Evolutionary conservation across 345 rosid species (phyloP), one percentile per base, ranked within the genome.

Genomic region (Eucalyptus marginata): DNA sequence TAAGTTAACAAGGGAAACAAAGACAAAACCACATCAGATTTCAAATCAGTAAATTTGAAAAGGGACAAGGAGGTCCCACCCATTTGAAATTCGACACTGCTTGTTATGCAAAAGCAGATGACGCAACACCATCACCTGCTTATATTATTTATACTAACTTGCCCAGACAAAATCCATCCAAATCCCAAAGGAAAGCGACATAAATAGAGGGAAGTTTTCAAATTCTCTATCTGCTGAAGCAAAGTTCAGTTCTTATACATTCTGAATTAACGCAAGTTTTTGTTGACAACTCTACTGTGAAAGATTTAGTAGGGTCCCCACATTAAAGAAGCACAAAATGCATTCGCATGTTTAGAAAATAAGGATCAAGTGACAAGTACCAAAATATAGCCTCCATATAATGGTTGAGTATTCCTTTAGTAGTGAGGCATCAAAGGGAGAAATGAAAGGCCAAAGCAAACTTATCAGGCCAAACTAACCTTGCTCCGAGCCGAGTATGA

Each of bases 401-500:
- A 40, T 76, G 84, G 9, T 40, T 40, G 29, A 76, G 4, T 3
- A 76, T 40, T 76, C 47, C 84, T 20, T 40, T 40, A 59, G 89
- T 40, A 25, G 71, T n/a, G 36, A n/a, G 43, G 31, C 43, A 52
- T 40, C 52, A 50, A 68, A 13, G 49, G 52, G 40, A 56, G 36
- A 33, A 52, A 89, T 31, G 25, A 52, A 18, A 44, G 27, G 8
- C 9, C 47, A 56, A n/a, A 40, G 54, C 71, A 86, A 14, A 7
- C 6, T 46, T 49, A 15, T 40, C 33, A 87, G 87, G 49, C 29
- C 5, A 27, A 88, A 91, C 90, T 89, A 89, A 96, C 99, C 98
- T 93, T 97, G 86, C 93, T 96, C 94, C 91, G 96, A 68, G 99
- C 99, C 7, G 99, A 90, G 90, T 96, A 97, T 18, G 94, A 91